Percentiles rank a stretch among this genome's conserved stretches.
Conservation (phyloP, 257 asterid genomes). For the Gardenia jasminoides region DNA sequence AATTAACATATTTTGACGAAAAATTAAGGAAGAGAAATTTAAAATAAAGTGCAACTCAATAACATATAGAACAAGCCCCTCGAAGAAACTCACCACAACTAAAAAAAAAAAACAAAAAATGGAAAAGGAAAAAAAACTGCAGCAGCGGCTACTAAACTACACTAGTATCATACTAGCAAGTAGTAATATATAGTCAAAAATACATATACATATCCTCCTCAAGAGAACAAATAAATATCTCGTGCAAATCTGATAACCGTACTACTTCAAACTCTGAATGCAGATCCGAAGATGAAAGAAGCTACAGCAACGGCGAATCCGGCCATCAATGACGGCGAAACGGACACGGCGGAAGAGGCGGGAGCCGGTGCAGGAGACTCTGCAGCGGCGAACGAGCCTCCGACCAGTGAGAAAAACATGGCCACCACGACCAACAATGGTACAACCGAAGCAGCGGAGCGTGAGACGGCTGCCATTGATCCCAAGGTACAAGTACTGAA, state of each 20-base stretch:
- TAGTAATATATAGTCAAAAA: no score
- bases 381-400: no score
- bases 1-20: no score
- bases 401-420: no score
- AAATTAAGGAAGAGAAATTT: no score
- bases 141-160: not conserved
- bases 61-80: not conserved
- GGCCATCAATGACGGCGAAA: conserved; percentile 37
- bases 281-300: conserved; percentile 41
- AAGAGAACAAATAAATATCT: not conserved
- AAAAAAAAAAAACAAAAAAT: not conserved
- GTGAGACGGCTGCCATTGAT: no score
- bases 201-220: not conserved
- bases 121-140: not conserved
- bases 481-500: no score
- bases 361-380: conserved; percentile 19
- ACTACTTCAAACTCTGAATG: conserved; percentile 39
- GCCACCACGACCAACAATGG: no score
- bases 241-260: not conserved
- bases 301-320: conserved; percentile 37
- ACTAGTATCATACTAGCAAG: not conserved
- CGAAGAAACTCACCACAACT: not conserved
- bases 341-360: conserved; percentile 36
- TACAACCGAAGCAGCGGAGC: no score
- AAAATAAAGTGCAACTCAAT: no score